Conservation (phyloP, 306 rosid species). For the Gastrolobium villosum region DNA sequence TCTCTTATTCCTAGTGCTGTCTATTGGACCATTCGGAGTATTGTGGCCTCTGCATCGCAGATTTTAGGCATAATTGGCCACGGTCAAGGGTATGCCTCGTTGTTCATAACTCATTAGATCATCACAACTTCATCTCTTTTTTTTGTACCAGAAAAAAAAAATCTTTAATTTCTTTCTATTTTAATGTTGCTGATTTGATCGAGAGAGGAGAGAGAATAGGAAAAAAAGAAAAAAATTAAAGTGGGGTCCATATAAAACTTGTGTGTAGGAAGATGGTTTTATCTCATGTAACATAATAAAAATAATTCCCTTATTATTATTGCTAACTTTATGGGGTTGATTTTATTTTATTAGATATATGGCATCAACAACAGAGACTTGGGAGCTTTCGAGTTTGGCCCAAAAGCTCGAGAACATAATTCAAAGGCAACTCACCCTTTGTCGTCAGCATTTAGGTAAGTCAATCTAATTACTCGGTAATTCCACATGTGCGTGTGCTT, state of each 20-base stretch:
- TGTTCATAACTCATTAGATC: background rate
- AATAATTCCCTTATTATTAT: no score
- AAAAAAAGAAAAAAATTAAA: no score
- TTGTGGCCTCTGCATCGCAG: constrained; percentile 64
- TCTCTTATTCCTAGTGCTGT: constrained; percentile 65
- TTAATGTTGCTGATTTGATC: background rate
- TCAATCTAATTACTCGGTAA: background rate
- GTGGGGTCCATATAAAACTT: no score
- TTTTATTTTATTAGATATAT: constrained; percentile 48
- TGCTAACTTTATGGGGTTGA: background rate
- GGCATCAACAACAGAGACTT: constrained; percentile 60
- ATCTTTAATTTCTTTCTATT: background rate
- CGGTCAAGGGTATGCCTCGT: constrained; percentile 57
- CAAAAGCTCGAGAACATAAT: constrained; percentile 69
- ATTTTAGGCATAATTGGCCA: constrained; percentile 56
- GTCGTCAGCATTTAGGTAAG: constrained; percentile 58
- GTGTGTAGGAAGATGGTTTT: no score
- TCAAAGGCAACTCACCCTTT: constrained; percentile 55
- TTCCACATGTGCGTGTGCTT: background rate
- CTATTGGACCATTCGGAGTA: constrained; percentile 77
- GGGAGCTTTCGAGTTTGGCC: constrained; percentile 81
- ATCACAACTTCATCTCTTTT: constrained; percentile 5
- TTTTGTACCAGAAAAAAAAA: background rate
- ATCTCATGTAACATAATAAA: no score
- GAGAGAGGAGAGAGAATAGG: no score